Base-by-base conservation (phyloP, 2,329 filamentous ascomycete species). In the Verticillium alfalfae region DNA sequence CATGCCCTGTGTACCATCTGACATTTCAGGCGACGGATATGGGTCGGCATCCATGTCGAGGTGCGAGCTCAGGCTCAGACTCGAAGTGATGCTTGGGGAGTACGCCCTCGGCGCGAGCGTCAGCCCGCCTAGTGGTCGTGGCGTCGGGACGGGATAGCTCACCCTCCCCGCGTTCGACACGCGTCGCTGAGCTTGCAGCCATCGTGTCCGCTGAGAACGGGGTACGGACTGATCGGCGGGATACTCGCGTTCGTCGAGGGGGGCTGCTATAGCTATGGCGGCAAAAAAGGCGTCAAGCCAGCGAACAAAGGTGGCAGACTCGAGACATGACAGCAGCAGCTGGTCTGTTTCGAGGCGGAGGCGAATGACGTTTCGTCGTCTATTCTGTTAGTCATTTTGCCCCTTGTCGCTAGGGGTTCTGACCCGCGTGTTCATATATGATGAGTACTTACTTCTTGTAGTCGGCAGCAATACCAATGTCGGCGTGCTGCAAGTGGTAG, bases 401-500 rank as follows among this genome's bases (percentile, higher is more conserved):
- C 12, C 26, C 16, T 34, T 18, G 16, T 2, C 9, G 16, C 16
- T n/a, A 34, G 8, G 18, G 1, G 34, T 10, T 34, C 56, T 26
- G 2, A 34, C 34, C 26, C 26, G 3, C 26, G 4, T 31, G 26
- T 18, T 57, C 10, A 15, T 36, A 7, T 10, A 58, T 36, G 13
- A n/a, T 13, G 34, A 39, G 57, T 58, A 79, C 84, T 68, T 73
- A 87, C 82, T 91, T 90, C 68, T 83, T 81, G 70, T 90, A 89
- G 72, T 93, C 90, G 16, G 86, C 83, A 10, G 90, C 90, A 64
- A 92, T 84, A 12, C 90, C 90, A 26, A 89, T 85, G 72, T 93
- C 90, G 26, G 89, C 90, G 70, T 92, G 88, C 65, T 91, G 83
- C 57, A 93, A 79, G 59, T 86, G 89, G 70, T 91, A 93, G n/a